Base-by-base conservation (phyloP, 768 basidiomycete species). In the Lactarius pseudohatsudake region DNA sequence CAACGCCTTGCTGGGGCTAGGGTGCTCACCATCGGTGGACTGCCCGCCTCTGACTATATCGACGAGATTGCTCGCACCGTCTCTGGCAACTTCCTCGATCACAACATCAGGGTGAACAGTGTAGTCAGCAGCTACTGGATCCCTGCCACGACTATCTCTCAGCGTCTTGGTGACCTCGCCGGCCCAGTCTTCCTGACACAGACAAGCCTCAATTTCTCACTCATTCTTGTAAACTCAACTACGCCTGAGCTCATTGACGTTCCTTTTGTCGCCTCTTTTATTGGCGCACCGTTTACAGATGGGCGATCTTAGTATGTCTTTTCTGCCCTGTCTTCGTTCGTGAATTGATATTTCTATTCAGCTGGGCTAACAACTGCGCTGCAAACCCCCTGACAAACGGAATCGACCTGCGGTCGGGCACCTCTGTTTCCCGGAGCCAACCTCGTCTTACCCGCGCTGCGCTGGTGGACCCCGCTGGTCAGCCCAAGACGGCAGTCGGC, bases 61-160 rank as follows among this genome's bases (percentile, higher is more conserved):
- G 83, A 86, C 72, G 72, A 77, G 30, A 82, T 88, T 59, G 86
- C 87, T 2, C 74, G 74, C 45, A 86, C 83, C 2, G 81, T 85
- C 22, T 83, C 84, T 5, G 86, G 87, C 4, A 86, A 86, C 70
- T 88, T 81, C 72, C 77, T 88, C 57, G 85, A 87, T 72, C 85
- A 86, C 67, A 84, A 84, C 34, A 79, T 88, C 54, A 81, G 87
- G 40, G 82, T 87, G 50, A 88, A 88, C 75, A 84, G 82, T 43
- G 86, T 83, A 5, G 84, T 85, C 75, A 84, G 81, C 40, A 84
- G 84, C 72, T 88, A 88, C 72, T 77, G 84, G 7, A 70, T 77
- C 36, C 57, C 63, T 16, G 77, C 74, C 9, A 77, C 76, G 0
- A 71, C 63, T n/a, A 85, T 82, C 69, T 84, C 83, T n/a, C 86